Base-by-base conservation (phyloP, 1,284 basidiomycete genomes). In the Apiotrichum domesticum region DNA sequence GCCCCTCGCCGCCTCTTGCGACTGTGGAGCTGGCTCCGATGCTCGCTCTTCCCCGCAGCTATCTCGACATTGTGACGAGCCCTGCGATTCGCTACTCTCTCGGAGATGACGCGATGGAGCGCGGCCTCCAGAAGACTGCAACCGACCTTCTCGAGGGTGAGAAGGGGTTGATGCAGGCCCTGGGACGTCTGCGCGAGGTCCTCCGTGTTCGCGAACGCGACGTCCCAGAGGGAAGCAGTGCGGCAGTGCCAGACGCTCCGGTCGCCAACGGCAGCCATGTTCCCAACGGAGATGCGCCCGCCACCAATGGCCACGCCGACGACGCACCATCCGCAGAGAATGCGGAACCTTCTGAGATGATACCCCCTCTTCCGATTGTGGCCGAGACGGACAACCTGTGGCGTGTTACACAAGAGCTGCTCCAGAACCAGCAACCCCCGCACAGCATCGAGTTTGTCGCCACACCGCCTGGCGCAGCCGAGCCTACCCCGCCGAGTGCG, bases 121-220 rank as follows among this genome's bases (percentile, higher is more conserved):
- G 64, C 21, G 75, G 74, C 0, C 51, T 78, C 40, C 71, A 73
- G 56, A 56, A 71, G 32, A 77, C 77, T 6, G 72, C 75, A 0
- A 70, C 69, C 35, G 76, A 78, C 51, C 56, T 78, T 33, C 59
- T 78, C 34, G 75, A 78, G 43, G 73, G 74, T 35, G 77, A 78
- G 59, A 76, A 70, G 52, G 71, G 70, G 7, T 55, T 78, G 35
- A 63, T 73, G 63, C 71, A 73, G 55, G 70, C 72, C 29, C 56
- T 77, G 8, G 76, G 77, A 0, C 54, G 71, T 35, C 60, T 77
- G 41, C 65, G 69, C 39, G 72, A 74, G 51, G 69, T 74, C 2
- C 58, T 73, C 4, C 63, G 74, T 10, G 53, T 73, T 1, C 46
- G 68, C 3, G 65, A 68, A 14, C 55, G 67, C 21, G 71, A 73